Base-by-base conservation (phyloP, 805 yeast species). In the Spathaspora hagerdaliae region DNA sequence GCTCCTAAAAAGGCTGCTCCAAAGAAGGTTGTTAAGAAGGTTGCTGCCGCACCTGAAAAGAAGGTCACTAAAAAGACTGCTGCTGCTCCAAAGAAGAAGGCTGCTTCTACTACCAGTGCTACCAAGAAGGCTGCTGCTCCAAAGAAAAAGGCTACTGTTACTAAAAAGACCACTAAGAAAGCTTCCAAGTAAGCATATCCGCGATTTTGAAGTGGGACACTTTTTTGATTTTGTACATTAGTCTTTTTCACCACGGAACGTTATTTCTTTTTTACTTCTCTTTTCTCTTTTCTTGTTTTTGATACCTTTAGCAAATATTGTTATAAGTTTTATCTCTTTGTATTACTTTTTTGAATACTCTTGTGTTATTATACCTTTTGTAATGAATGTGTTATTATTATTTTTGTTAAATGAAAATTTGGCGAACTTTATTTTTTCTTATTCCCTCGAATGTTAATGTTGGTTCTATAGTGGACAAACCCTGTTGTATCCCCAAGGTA, bases 71-170 rank as follows among this genome's bases (percentile, higher is more conserved):
- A 29, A 19, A 19, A 19, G 24, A 19, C 24, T 29, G 44, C 59
- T 13, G 52, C 61, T 27, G 53, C 54, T 38, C 53, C 47, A 2
- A 42, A 56, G 11, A 48, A 56, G 31, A 53, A 51, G 36, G 53
- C 69, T 27, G 59, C 66, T 36, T 59, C 65, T 37, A 49, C 63
- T 29, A 63, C 58, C 59, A 38, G 57, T 9, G 48, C 51, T n/a
- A 47, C 55, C 37, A 59, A 56, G 53, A 52, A 54, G 45, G 45
- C 51, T 11, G 43, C 49, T 15, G 50, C 52, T 31, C 33, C 52
- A 14, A 42, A 51, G 43, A 43, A 57, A 36, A 55, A 50, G 50
- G 63, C 57, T 51, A 46, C 59, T 38, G 44, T 54, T 19, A 42
- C 54, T 27, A 49, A 44, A 37, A 38, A 42, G 33, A 36, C 43